Base-by-base conservation (phyloP, 192 early-diverging fungal species). In the Coemansia sp. region DNA sequence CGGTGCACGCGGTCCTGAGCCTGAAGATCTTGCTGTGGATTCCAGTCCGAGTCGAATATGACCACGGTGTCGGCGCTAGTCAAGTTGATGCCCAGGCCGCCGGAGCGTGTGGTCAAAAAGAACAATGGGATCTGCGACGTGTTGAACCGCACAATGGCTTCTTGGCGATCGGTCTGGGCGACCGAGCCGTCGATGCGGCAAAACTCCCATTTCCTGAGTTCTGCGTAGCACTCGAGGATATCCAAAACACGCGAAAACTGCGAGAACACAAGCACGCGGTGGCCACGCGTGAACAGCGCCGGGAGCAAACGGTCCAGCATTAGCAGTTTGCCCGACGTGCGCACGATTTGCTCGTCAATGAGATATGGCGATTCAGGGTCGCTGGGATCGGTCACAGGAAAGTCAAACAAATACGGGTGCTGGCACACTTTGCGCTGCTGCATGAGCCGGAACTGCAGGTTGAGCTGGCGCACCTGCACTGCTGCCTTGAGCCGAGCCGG, bases 11-110 rank as follows among this genome's bases (percentile, higher is more conserved):
- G 90, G 75, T 97, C 95, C 74, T 95, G 92, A 8, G 97, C 95
- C 69, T 99, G 95, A 57, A 98, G 70, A 71, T 98, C 97, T 75
- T 91, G 90, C 87, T 99, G 97, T n/a, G 95, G 97, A 66, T 99
- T 98, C 94, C 95, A 97, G 72, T 92, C 95, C 52, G 89, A 95
- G 65, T 97, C 97, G 72, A 93, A 97, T 54, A 98, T 90, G 48
- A 98, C 84, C 8, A 98, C 97, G 35, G 91, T 97, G 68, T 98
- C 95, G 10, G 97, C 97, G 0, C 93, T 90, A 2, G 97, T 96
- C 64, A 98, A 73, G 62, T 98, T 98, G 73, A 98, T 98, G 52
- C 97, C 97, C 23, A 99, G 77, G 11, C 97, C 97, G 59, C 97
- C 97, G 11, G 95, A 92, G 60, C 97, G 89, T 8, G 97, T 99